Evolutionary conservation across 2,329 filamentous ascomycete genomes (phyloP).

Genomic region (Xylaria sp.): DNA sequence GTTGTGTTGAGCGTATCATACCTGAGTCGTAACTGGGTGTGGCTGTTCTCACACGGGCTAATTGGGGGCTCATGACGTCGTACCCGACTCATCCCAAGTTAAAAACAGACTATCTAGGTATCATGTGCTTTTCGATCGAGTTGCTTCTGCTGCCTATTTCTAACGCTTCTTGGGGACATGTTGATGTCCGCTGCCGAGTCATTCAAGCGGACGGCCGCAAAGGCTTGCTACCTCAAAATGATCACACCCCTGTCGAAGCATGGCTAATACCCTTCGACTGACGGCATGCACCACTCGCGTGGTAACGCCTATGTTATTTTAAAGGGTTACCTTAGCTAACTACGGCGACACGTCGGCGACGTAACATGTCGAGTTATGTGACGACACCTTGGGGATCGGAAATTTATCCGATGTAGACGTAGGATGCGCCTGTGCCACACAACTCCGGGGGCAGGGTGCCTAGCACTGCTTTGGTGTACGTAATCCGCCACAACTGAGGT

Average conservation of each 20-base stretch:
- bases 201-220: background rate
- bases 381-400: background rate
- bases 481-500: background rate
- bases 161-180: background rate
- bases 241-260: background rate
- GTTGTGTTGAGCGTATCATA: background rate
- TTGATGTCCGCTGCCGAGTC: background rate
- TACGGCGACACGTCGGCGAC: background rate
- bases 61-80: background rate
- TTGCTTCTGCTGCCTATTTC: background rate
- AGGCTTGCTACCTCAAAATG: background rate
- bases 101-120: background rate
- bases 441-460: background rate
- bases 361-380: background rate
- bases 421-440: background rate
- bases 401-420: background rate
- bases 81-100: background rate
- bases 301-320: background rate
- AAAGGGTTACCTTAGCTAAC: background rate
- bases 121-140: background rate
- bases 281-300: background rate
- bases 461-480: background rate
- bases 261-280: background rate
- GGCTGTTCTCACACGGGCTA: background rate
- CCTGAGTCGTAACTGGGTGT: constrained; percentile 1